Base-by-base conservation (phyloP, 768 basidiomycete species). In the Leccinellum rugosiceps region DNA sequence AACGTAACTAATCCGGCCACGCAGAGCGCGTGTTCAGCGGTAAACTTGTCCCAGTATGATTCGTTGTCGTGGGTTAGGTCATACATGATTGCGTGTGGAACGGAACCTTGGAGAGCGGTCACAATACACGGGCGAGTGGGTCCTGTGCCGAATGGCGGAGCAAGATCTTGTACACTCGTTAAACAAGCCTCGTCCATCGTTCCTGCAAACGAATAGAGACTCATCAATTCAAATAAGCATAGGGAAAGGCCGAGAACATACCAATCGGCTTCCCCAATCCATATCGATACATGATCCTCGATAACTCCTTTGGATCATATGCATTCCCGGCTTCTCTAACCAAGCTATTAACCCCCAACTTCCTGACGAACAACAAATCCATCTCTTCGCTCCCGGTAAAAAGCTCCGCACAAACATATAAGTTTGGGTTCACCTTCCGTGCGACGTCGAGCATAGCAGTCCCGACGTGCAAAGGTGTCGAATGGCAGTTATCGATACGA, bases 21-120 rank as follows among this genome's bases (percentile, higher is more conserved):
- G 8, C 93, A 88, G n/a, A 99, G 83, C 0, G 94, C 90, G 72
- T 98, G 94, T 71, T 98, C 94, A 7, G 95, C 92, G 1, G 90
- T 89, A 35, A 94, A 86, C 72, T 96, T 98, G 74, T 92, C 83
- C 14, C 87, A 73, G 1, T 89, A 90, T 1, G 94, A 88, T 71
- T 98, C 94, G 68, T 99, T 99, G 75, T 99, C 97, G 74, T 99
- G 97, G 1, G 97, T 98, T 56, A 92, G 80, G 71, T 99, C 97
- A 73, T 93, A 98, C 67, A 98, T 80, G 32, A 98, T 80, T 0
- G 97, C 93, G 68, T 99, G 97, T 1, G 97, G 97, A 35, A 79
- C 73, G 0, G 92, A 93, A 6, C 97, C 97, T 56, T 88, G 83
- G 52, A 95, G 81, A 7, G 90, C 88, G 9, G 81, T 88, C 51